Percentiles rank a stretch among this genome's conserved stretches.
Evolutionary conservation across 306 rosid species (phyloP).

Genomic region (Ochetophila trinervis): DNA sequence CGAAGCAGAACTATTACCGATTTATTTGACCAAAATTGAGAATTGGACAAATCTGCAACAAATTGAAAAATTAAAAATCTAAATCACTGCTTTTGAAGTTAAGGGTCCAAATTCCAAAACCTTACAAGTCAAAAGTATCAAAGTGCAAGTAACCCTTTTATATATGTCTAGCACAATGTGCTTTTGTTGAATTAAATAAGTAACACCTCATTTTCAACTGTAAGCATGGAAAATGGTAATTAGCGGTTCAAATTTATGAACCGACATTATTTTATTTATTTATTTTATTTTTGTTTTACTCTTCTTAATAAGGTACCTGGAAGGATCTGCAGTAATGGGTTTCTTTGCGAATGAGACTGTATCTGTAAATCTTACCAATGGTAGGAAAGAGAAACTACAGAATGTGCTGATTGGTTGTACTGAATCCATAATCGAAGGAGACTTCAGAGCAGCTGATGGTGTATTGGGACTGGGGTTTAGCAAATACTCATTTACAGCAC

Average conservation of each 20-base stretch:
- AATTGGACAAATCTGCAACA: no score
- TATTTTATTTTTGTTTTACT: conserved; percentile 8
- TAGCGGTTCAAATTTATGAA: neutral
- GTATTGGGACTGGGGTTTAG: conserved; percentile 57
- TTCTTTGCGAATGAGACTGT: conserved; percentile 64
- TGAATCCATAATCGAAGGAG: conserved; percentile 1
- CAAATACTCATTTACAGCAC: conserved; percentile 39
- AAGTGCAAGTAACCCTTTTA: no score
- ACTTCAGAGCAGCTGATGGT: conserved; percentile 48
- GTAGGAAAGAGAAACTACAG: conserved; percentile 30
- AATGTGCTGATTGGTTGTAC: conserved; percentile 71
- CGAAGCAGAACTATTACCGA: no score
- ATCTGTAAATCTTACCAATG: conserved; percentile 41
- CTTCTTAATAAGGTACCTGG: conserved; percentile 46
- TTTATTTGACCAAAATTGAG: no score
- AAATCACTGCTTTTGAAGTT: no score
- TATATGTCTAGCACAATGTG: no score
- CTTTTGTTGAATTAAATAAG: no score
- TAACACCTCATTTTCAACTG: neutral
- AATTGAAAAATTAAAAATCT: no score
- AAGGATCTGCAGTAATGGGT: conserved; percentile 56
- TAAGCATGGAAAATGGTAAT: no score
- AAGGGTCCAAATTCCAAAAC: no score
- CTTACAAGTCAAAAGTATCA: no score
- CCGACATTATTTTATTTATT: neutral